Conservation (phyloP, 306 rosid species). For the Vicia sativa region DNA sequence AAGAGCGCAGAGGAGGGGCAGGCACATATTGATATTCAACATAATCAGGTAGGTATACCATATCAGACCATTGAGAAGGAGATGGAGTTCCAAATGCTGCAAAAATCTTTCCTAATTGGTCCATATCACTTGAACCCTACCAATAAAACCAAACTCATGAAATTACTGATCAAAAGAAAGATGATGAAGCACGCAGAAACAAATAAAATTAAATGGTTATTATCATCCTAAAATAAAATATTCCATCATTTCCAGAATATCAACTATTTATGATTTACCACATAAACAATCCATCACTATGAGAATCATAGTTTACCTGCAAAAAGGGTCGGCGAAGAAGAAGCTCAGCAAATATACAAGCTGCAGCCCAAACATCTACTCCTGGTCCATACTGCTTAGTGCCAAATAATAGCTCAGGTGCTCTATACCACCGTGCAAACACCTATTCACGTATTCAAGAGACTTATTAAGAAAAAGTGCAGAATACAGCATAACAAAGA, state of each 20-base stretch:
- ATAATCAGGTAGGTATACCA: constrained; percentile 85
- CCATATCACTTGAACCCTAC: constrained; percentile 95
- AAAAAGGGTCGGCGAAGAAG: constrained; percentile 90
- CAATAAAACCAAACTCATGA: constrained; percentile 23
- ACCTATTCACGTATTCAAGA: constrained; percentile 55
- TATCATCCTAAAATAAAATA: background rate
- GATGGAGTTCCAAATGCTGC: constrained; percentile 96
- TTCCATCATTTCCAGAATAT: constrained; percentile 11
- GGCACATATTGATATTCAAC: constrained; percentile 94
- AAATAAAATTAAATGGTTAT: constrained; percentile 16
- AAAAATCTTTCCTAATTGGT: constrained; percentile 93
- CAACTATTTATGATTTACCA: constrained; percentile 15
- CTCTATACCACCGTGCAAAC: constrained; percentile 98
- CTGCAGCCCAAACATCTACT: constrained; percentile 99
- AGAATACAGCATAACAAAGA: constrained; percentile 13
- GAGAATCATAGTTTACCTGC: constrained; percentile 59
- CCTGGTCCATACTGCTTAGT: constrained; percentile 93
- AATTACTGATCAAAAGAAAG: constrained; percentile 27
- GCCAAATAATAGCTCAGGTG: constrained; percentile 94
- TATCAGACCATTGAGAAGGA: constrained; percentile 93
- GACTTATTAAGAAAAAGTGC: constrained; percentile 30
- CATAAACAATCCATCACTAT: constrained; percentile 8
- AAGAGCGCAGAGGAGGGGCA: constrained; percentile 76
- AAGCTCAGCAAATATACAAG: constrained; percentile 92
- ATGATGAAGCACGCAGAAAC: background rate